Conservation (phyloP, 805 yeast genomes). For the Spencermartinsiella europaea region DNA sequence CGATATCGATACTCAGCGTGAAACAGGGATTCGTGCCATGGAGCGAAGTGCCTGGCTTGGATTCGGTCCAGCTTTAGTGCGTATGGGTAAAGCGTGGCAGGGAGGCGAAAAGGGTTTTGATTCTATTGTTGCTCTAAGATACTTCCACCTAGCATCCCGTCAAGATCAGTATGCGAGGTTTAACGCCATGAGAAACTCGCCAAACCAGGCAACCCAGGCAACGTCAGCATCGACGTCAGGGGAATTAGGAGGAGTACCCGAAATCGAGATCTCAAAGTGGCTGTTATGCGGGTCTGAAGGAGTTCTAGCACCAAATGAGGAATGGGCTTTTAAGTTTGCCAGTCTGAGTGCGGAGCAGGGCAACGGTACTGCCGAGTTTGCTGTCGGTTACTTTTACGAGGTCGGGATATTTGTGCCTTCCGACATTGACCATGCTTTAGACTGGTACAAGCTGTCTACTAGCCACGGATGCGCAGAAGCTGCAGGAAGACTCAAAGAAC, state of each 20-base stretch:
- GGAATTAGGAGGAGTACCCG: slow-evolving; percentile 30
- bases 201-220: slow-evolving; percentile 13
- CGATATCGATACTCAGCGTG: slow-evolving; percentile 4
- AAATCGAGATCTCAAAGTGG: slow-evolving; percentile 47
- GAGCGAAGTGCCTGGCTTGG: slow-evolving; percentile 35
- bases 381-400: slow-evolving; percentile 62
- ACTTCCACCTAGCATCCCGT: slow-evolving; percentile 32
- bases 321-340: slow-evolving; percentile 67
- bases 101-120: slow-evolving; percentile 31
- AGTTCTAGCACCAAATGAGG: slow-evolving; percentile 49
- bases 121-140: slow-evolving; percentile 29
- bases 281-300: slow-evolving; percentile 62
- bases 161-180: slow-evolving; percentile 28
- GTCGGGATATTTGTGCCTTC: slow-evolving; percentile 54
- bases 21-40: slow-evolving; percentile 27
- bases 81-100: slow-evolving; percentile 35
- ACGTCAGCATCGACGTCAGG: slow-evolving; percentile 2
- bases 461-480: slow-evolving; percentile 42
- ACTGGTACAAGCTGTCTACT: slow-evolving; percentile 51
- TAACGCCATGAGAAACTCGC: too few relatives aligned
- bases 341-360: slow-evolving; percentile 56
- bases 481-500: slow-evolving; percentile 23
- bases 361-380: slow-evolving; percentile 59
- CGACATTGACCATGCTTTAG: slow-evolving; percentile 40
- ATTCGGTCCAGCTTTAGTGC: slow-evolving; percentile 32